Base-by-base conservation (phyloP, 2,329 filamentous ascomycete species). In the Pseudogymnoascus sp. region DNA sequence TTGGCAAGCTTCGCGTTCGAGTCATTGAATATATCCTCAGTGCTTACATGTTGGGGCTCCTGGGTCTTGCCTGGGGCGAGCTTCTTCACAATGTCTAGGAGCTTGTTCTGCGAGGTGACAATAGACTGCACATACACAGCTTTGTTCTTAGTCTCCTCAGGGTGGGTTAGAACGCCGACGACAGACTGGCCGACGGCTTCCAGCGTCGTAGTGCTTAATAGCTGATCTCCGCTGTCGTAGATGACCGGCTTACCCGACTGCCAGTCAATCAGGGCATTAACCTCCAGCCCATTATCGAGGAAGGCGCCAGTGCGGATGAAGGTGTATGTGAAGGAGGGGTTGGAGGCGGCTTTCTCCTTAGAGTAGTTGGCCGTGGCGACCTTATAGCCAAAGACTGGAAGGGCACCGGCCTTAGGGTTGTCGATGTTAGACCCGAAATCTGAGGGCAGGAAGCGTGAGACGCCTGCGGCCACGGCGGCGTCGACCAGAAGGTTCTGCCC, bases 101-200 rank as follows among this genome's bases (percentile, higher is more conserved):
- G 59, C 59, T 73, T 63, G 39, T 75, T 75, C 66, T 76, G 73
- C 11, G 74, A 72, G 3, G 73, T 57, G 0, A 67, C 63, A 5
- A 69, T 65, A 50, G 68, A 70, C 24, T 76, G 73, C n/a, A 76
- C 63, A 50, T 73, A 72, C 7, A 77, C 68, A 13, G 68, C 62
- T 21, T 72, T 69, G 60, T 76, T 73, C 37, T 64, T 69, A 0
- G 74, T 75, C 62, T 74, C 66, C 6, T 68, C 69, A 1, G 68
- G 70, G 26, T 74, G 62, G 47, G 68, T 63, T 37, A 76, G 64
- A 10, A 74, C 66, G 5, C 68, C 77, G 1, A 76, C 74, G 0
- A 84, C 72, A 1, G 76, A 78, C 29, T 77, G 72, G 0, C 68
- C 81, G 11, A 83, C 68, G 2, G 73, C 74, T 0, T 68, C 63